Conservation (phyloP, 2,329 filamentous ascomycete genomes). For the Mollisia scopiformis region DNA sequence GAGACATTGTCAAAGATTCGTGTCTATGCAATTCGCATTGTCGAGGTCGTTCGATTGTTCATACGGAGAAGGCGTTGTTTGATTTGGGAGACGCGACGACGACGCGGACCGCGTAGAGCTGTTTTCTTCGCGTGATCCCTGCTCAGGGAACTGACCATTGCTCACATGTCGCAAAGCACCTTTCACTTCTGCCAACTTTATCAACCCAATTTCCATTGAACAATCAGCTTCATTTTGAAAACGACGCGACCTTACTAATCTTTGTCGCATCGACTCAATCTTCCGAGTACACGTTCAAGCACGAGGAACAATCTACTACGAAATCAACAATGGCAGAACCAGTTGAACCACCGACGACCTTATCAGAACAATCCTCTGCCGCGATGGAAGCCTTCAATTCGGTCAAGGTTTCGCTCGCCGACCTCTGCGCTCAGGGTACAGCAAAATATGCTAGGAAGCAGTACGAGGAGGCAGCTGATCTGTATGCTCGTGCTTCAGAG, state of each 20-base stretch:
- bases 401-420: slow-evolving; percentile 67
- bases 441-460: slow-evolving; percentile 89
- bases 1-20: slow-evolving; percentile 28
- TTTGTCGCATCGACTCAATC: neutral
- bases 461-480: slow-evolving; percentile 81
- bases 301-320: neutral
- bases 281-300: neutral
- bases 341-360: slow-evolving; percentile 28
- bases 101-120: neutral
- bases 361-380: slow-evolving; percentile 25
- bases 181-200: neutral
- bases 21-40: neutral
- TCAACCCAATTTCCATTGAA: neutral
- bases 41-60: neutral
- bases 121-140: neutral
- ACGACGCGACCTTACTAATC: neutral
- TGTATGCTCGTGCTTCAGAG: slow-evolving; percentile 87
- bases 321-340: slow-evolving; percentile 31
- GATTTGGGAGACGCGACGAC: slow-evolving; percentile 2
- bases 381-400: slow-evolving; percentile 35
- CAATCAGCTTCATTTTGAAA: neutral
- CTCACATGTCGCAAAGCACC: slow-evolving; percentile 4
- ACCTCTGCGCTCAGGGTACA: slow-evolving; percentile 77
- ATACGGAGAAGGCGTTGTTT: too few species aligned
- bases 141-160: neutral